Conservation (phyloP, 1,284 basidiomycete genomes). For the Cryptococcus sp. region DNA sequence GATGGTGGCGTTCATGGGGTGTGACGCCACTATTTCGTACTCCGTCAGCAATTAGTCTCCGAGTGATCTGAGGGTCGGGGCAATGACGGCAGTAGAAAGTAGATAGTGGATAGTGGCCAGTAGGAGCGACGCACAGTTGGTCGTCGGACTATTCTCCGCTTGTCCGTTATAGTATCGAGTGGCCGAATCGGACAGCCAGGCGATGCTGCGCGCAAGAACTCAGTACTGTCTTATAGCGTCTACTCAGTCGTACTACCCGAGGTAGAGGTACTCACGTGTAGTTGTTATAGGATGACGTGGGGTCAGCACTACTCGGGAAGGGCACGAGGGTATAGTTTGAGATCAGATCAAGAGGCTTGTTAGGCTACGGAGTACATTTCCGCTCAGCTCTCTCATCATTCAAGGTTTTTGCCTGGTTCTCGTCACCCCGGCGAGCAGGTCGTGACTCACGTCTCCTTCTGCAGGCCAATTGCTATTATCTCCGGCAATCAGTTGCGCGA, state of each 20-base stretch:
- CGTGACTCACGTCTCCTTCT: slow-evolving; percentile 1
- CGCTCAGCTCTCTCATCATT: neutral
- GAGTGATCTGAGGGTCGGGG: too few species aligned
- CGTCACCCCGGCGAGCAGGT: too few species aligned
- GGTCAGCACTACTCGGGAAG: slow-evolving; percentile 10
- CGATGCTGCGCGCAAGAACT: slow-evolving; percentile 5
- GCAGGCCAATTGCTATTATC: neutral
- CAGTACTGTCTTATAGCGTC: neutral
- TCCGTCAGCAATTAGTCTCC: too few species aligned
- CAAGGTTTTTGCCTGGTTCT: too few species aligned
- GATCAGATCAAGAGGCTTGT: neutral
- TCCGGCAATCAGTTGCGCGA: too few species aligned
- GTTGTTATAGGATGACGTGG: slow-evolving; percentile 10
- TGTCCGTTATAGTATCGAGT: slow-evolving; percentile 14
- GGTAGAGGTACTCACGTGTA: slow-evolving; percentile 9
- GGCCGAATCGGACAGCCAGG: slow-evolving; percentile 12
- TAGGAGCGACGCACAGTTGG: slow-evolving; percentile 6
- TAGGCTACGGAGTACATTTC: neutral
- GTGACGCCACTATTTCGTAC: too few species aligned
- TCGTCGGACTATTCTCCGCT: slow-evolving; percentile 5
- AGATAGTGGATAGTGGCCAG: neutral
- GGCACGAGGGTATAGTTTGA: neutral
- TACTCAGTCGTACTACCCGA: too few species aligned
- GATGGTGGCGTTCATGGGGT: too few species aligned
- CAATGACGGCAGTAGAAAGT: too few species aligned